phyloP scores from a whole-genome alignment of 495 filamentous ascomycete genomes.

The Hyaloscypha bicolor region DNA sequence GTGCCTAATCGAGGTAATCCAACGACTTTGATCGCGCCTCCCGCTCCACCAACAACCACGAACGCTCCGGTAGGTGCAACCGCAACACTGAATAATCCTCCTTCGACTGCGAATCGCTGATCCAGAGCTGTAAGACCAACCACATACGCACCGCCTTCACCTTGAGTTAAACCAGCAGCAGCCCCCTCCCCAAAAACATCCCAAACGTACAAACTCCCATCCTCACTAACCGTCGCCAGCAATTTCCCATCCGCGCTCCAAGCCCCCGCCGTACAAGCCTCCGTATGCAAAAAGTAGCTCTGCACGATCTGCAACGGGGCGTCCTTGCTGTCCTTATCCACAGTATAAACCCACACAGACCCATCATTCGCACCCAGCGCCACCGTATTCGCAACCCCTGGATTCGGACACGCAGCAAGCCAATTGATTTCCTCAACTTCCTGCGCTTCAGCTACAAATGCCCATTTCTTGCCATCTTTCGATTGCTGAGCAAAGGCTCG shows the following conservation, averaged over 20 bases:
- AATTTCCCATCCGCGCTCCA: slow-evolving; percentile 90
- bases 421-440: slow-evolving; percentile 97
- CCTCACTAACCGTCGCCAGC: slow-evolving; percentile 88
- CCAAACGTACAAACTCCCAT: slow-evolving; percentile 87
- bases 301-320: slow-evolving; percentile 78
- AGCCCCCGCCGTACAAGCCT: slow-evolving; percentile 81
- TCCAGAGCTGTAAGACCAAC: slow-evolving; percentile 82
- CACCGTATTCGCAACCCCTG: slow-evolving; percentile 73
- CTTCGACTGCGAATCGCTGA: slow-evolving; percentile 88
- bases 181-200: slow-evolving; percentile 87
- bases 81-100: slow-evolving; percentile 84
- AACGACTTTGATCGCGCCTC: slow-evolving; percentile 79
- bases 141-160: slow-evolving; percentile 68
- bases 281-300: slow-evolving; percentile 88
- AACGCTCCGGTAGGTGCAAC: slow-evolving; percentile 76
- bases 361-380: slow-evolving; percentile 93
- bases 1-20: slow-evolving; percentile 71
- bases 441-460: slow-evolving; percentile 68
- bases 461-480: slow-evolving; percentile 46
- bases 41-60: slow-evolving; percentile 84
- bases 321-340: slow-evolving; percentile 59
- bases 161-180: slow-evolving; percentile 68
- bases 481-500: slow-evolving; percentile 51
- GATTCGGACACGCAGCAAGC: slow-evolving; percentile 74
- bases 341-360: slow-evolving; percentile 89